phyloP scores from a whole-genome alignment of 2,329 filamentous ascomycete species.

The Aspergillus latus region DNA sequence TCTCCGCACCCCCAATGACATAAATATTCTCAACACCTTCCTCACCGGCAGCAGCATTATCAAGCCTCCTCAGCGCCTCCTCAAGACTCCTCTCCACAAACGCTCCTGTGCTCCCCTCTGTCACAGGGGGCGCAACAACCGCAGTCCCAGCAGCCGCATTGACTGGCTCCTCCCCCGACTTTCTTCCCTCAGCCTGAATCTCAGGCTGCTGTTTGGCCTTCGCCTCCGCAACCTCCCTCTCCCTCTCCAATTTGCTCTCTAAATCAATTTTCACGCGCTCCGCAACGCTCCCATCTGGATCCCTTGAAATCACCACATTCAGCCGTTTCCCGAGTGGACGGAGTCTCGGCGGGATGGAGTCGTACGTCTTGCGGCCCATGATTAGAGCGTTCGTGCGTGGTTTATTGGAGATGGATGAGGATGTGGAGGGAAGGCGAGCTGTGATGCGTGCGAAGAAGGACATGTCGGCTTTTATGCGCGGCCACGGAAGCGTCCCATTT shows the following conservation, averaged over 20 bases:
- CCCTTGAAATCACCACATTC: constrained; percentile 75
- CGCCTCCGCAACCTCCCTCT: constrained; percentile 6
- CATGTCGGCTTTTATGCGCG: constrained; percentile 86
- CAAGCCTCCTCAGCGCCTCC: constrained; percentile 52
- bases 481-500: constrained; percentile 81
- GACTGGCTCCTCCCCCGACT: not conserved
- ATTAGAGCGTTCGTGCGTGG: constrained; percentile 69
- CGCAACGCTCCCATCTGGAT: constrained; percentile 31
- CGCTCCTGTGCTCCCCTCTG: constrained; percentile 31
- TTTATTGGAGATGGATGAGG: not conserved
- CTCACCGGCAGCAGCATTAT: constrained; percentile 22
- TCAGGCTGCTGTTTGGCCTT: constrained; percentile 7
- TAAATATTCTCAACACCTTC: constrained; percentile 63
- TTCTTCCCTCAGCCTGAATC: constrained; percentile 11
- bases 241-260: constrained; percentile 27
- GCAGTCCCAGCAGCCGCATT: constrained; percentile 7
- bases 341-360: constrained; percentile 76
- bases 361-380: constrained; percentile 98
- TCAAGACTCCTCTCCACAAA: constrained; percentile 61
- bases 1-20: constrained; percentile 85
- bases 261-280: constrained; percentile 38
- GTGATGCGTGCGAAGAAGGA: constrained; percentile 91
- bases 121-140: constrained; percentile 6
- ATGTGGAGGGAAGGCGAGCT: constrained; percentile 53
- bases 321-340: constrained; percentile 75